Evolutionary conservation across 768 basidiomycete genomes (phyloP).

Genomic region (Lactifluus rugatus): DNA sequence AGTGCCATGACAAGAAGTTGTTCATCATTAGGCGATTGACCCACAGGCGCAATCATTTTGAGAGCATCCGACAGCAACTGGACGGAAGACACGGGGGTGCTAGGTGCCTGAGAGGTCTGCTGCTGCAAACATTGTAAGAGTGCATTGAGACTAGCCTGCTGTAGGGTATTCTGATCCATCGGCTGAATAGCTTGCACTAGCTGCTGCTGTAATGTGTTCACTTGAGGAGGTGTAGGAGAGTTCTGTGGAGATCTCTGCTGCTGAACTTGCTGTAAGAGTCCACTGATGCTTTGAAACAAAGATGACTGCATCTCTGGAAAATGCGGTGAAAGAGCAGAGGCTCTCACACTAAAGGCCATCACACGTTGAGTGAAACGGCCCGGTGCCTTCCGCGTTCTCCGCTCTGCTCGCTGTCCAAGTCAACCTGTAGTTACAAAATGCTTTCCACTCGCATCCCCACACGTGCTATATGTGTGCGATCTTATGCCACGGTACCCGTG

Average conservation of each 20-base stretch:
- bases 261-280: conserved; percentile 8
- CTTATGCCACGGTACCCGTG: conserved; percentile 22
- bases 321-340: too few species aligned
- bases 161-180: background rate
- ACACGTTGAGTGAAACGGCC: background rate
- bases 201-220: background rate
- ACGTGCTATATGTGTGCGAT: conserved; percentile 18
- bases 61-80: conserved; percentile 17
- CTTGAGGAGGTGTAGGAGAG: background rate
- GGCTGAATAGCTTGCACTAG: background rate
- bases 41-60: conserved; percentile 41
- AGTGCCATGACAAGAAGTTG: conserved; percentile 44
- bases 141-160: background rate
- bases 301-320: background rate
- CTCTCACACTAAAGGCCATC: too few species aligned
- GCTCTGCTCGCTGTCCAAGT: background rate
- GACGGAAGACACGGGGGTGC: background rate
- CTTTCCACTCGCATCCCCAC: conserved; percentile 3
- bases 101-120: background rate
- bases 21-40: conserved; percentile 44
- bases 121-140: conserved; percentile 8
- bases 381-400: background rate
- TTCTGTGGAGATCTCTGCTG: background rate
- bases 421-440: background rate
- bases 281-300: background rate